Percentiles rank a stretch among this genome's conserved stretches.
phyloP scores from a whole-genome alignment of 2,329 filamentous ascomycete genomes.

The Aspergillus cejpii region DNA sequence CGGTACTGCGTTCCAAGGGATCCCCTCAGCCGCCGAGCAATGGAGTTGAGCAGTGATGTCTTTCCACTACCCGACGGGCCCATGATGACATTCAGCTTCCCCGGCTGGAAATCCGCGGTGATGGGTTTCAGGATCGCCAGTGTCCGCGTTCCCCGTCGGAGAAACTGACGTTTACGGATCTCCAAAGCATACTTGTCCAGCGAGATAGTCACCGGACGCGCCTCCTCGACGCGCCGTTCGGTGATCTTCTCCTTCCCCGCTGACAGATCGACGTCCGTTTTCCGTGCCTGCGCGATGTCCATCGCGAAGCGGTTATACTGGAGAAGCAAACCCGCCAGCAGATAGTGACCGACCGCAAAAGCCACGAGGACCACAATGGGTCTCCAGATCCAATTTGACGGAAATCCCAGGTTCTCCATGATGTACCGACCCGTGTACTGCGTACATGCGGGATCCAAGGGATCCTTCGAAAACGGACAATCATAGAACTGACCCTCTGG shows the following conservation, averaged over 20 bases:
- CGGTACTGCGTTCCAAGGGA: conserved; percentile 57
- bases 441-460: conserved; percentile 57
- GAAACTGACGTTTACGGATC: conserved; percentile 55
- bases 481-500: conserved; percentile 60
- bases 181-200: conserved; percentile 59
- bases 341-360: conserved; percentile 59
- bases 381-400: conserved; percentile 58
- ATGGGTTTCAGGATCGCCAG: conserved; percentile 59
- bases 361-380: conserved; percentile 58
- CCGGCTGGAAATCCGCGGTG: conserved; percentile 60
- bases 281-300: conserved; percentile 58
- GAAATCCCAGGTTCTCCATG: conserved; percentile 62
- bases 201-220: conserved; percentile 58
- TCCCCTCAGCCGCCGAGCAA: conserved; percentile 61
- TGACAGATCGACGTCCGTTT: conserved; percentile 54
- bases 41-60: conserved; percentile 65
- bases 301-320: conserved; percentile 62
- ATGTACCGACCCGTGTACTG: conserved; percentile 65
- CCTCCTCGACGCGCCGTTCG: conserved; percentile 47
- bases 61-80: conserved; percentile 72
- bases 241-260: conserved; percentile 65
- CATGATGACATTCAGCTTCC: conserved; percentile 69
- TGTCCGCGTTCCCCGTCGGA: conserved; percentile 40
- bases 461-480: conserved; percentile 59
- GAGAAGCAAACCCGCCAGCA: conserved; percentile 55